Evolutionary conservation across 805 yeast species (phyloP), one percentile per base, ranked within the genome.

Genomic region (Ogataea parapolymorpha): DNA sequence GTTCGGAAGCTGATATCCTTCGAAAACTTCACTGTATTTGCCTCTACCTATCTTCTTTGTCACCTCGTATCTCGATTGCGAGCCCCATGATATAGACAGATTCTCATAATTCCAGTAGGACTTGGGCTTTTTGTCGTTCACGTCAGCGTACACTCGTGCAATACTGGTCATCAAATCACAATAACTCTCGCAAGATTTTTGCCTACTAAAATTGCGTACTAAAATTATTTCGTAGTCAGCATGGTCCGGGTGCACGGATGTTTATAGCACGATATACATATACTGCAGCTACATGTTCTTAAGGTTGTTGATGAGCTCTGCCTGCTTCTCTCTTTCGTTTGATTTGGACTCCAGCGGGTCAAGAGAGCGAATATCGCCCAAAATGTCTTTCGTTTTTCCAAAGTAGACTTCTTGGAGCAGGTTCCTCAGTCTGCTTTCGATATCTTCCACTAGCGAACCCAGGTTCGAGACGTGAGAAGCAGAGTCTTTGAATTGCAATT

Each of bases 1-100:
- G 48, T 76, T 77, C 40, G 76, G 70, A 37, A 85, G 68, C 58
- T 85, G 82, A 32, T 82, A 73, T 22, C 96, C 96, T 59, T 81
- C 84, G 61, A 90, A 90, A 23, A 90, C 97, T 63, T 90, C 97
- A n/a, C 95, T 83, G 65, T 89, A 90, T 67, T 87, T 90, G 18
- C 97, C 97, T 42, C 96, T 75, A 11, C 97, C 97, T 14, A 90
- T 82, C 64, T 89, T 87, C 48, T 75, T 73, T 39, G 85, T 76
- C 46, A 90, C 84, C 61, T 90, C 97, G 61, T 73, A 66, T 31
- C 56, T 53, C 3, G 49, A 46, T 41, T 74, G 74, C 6, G 70
- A 58, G 2, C 85, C 82, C 86, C 86, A 82, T 31, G 72, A 72
- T 24, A 82, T 73, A 10, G 71, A 67, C 26, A 74, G 68, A 48